These are phyloP conservation scores for Platanthera guangdongensis DNA, from an alignment of 106 monocot species.

Conservation along the genomic window DNA sequence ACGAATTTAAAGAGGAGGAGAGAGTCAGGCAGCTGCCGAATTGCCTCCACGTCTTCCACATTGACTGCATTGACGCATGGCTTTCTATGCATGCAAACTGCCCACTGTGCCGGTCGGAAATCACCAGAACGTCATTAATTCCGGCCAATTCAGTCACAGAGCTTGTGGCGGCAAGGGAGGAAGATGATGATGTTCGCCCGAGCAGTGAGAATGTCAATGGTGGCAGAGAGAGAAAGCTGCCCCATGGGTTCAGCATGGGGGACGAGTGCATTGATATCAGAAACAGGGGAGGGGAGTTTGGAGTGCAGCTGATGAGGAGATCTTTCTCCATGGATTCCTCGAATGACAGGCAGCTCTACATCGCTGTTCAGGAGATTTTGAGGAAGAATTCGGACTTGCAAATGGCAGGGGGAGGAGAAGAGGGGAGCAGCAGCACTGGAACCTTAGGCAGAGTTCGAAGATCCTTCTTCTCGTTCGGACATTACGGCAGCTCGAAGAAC, in stretches of 20 bases:
- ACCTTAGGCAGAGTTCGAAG: slow-evolving; percentile 11
- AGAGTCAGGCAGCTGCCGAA: slow-evolving; percentile 29
- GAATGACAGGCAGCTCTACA: slow-evolving; percentile 23
- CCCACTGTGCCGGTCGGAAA: slow-evolving; percentile 26
- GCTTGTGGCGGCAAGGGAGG: not conserved
- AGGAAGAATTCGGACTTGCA: not conserved
- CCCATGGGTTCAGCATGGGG: slow-evolving; percentile 24
- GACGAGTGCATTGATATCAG: slow-evolving; percentile 45
- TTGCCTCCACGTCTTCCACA: slow-evolving; percentile 43
- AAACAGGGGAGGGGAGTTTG: slow-evolving; percentile 28
- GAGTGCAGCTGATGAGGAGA: slow-evolving; percentile 36
- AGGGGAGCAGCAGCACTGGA: slow-evolving; percentile 3
- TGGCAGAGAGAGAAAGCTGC: slow-evolving; percentile 8
- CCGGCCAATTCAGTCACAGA: not conserved
- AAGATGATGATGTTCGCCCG: no score
- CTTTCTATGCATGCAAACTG: slow-evolving; percentile 38
- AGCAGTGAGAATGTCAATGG: not conserved
- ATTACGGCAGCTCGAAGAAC: slow-evolving; percentile 27
- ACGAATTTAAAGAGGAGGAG: slow-evolving; percentile 36
- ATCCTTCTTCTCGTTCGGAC: slow-evolving; percentile 49
- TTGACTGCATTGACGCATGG: slow-evolving; percentile 49
- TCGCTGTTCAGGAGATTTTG: slow-evolving; percentile 28
- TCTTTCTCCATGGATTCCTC: slow-evolving; percentile 52
- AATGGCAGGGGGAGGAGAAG: not conserved
- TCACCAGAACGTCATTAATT: not conserved